Evolutionary conservation across 2,329 filamentous ascomycete species (phyloP).

Genomic region (Aspergillus puulaauensis): DNA sequence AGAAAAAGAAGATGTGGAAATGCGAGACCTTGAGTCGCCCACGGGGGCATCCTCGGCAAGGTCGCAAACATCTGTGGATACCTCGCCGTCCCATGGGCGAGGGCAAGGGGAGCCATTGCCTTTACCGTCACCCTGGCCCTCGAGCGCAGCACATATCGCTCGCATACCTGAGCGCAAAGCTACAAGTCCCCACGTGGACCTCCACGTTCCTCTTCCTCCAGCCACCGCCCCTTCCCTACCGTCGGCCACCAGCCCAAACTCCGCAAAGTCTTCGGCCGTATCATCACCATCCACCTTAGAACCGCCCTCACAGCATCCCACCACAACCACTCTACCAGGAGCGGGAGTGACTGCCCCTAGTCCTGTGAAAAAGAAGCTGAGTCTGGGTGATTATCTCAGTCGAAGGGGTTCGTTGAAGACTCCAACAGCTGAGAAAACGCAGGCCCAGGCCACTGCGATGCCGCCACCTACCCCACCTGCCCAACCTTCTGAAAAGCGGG

Average conservation of each 20-base stretch:
- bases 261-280: conserved; percentile 29
- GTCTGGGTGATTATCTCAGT: conserved; percentile 50
- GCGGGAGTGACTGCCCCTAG: conserved; percentile 43
- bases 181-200: conserved; percentile 21
- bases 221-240: conserved; percentile 21
- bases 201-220: conserved; percentile 31
- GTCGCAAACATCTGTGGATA: conserved; percentile 16
- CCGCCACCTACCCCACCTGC: conserved; percentile 26
- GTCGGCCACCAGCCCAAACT: conserved; percentile 27
- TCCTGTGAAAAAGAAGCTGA: conserved; percentile 52
- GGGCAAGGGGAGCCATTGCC: conserved; percentile 22
- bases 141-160: conserved; percentile 39
- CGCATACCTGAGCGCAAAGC: conserved; percentile 24
- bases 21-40: conserved; percentile 43
- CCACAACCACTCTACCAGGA: conserved; percentile 21
- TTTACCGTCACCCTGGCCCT: conserved; percentile 34
- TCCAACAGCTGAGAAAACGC: conserved; percentile 43
- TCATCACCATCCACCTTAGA: conserved; percentile 31
- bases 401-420: conserved; percentile 42
- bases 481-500: conserved; percentile 16
- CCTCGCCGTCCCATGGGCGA: conserved; percentile 16
- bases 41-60: conserved; percentile 18
- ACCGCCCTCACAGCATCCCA: conserved; percentile 21
- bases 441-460: conserved; percentile 25
- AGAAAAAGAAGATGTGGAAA: conserved; percentile 43